These are phyloP conservation scores for Yamadazyma kitorensis DNA, from an alignment of 805 yeast species.

Conservation along the genomic window DNA sequence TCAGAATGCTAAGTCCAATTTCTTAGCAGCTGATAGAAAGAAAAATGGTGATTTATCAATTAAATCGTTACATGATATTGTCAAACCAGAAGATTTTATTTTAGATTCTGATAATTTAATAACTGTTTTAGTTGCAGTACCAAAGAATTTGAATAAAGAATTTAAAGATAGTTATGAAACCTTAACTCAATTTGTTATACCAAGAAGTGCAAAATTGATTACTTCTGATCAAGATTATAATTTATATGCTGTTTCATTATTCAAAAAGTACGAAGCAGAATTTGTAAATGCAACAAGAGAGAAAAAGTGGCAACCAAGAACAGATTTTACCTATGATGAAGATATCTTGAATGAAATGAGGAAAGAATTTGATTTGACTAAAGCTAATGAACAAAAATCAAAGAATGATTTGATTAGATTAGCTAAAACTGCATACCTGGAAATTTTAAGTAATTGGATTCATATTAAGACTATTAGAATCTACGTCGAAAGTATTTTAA, in stretches of 20 bases:
- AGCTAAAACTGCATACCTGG: conserved; percentile 86
- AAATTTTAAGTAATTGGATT: conserved; percentile 80
- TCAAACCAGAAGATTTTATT: conserved; percentile 78
- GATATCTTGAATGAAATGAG: conserved; percentile 68
- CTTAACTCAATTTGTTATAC: conserved; percentile 78
- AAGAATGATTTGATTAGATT: conserved; percentile 78
- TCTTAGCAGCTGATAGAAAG: conserved; percentile 87
- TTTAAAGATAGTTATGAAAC: conserved; percentile 76
- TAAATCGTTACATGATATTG: conserved; percentile 85
- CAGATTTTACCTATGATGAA: conserved; percentile 82
- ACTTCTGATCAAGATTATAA: conserved; percentile 70
- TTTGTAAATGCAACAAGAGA: conserved; percentile 76
- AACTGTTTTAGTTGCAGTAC: conserved; percentile 87
- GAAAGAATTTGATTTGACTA: conserved; percentile 75
- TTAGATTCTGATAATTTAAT: conserved; percentile 81
- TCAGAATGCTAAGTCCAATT: conserved; percentile 77
- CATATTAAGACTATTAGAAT: conserved; percentile 85
- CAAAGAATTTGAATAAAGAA: conserved; percentile 56
- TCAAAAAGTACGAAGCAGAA: conserved; percentile 74
- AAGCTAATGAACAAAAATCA: conserved; percentile 68
- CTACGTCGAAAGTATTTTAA: conserved; percentile 88
- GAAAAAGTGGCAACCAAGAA: conserved; percentile 82
- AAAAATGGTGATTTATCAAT: conserved; percentile 92
- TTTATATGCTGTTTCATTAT: conserved; percentile 76
- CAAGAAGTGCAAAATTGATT: conserved; percentile 76